phyloP scores from a whole-genome alignment of 2,329 filamentous ascomycete genomes.

The Aspergillus puulaauensis region DNA sequence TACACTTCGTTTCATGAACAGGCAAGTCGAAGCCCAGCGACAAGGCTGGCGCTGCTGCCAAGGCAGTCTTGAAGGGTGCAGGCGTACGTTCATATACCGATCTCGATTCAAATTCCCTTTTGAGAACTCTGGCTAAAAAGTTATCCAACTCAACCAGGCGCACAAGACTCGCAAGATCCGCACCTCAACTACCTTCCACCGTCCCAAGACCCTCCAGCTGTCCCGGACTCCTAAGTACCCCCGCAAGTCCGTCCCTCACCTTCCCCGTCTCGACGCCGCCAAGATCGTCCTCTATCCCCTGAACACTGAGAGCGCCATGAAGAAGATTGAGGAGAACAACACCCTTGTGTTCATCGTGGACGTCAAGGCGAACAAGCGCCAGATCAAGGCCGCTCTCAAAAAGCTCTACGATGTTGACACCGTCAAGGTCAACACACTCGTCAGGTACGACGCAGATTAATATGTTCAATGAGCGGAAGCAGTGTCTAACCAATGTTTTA shows the following conservation, averaged over 20 bases:
- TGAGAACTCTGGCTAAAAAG: conserved; percentile 13
- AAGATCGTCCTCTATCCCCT: conserved; percentile 97
- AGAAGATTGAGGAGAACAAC: conserved; percentile 99
- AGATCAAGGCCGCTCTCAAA: conserved; percentile 98
- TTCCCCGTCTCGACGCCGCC: conserved; percentile 91
- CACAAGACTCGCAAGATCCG: conserved; percentile 94
- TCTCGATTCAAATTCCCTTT: not conserved
- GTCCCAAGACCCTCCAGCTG: conserved; percentile 92
- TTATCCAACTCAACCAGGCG: conserved; percentile 48
- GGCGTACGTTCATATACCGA: conserved; percentile 67
- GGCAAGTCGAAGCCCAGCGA: conserved; percentile 60
- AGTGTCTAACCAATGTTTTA: not conserved
- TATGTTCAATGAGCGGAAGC: not conserved
- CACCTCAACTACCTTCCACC: conserved; percentile 92
- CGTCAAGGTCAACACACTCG: conserved; percentile 99
- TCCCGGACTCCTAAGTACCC: conserved; percentile 93
- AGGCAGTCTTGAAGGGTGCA: conserved; percentile 94
- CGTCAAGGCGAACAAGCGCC: conserved; percentile 98
- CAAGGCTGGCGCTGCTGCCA: conserved; percentile 89
- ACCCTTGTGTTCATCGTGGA: conserved; percentile 98
- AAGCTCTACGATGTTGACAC: conserved; percentile 98
- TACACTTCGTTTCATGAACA: conserved; percentile 23
- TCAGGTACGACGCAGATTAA: conserved; percentile 64
- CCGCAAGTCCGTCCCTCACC: conserved; percentile 88
- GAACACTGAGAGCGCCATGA: conserved; percentile 99